Conservation (phyloP, 2,329 filamentous ascomycete genomes). For the Pyricularia pennisetigena region DNA sequence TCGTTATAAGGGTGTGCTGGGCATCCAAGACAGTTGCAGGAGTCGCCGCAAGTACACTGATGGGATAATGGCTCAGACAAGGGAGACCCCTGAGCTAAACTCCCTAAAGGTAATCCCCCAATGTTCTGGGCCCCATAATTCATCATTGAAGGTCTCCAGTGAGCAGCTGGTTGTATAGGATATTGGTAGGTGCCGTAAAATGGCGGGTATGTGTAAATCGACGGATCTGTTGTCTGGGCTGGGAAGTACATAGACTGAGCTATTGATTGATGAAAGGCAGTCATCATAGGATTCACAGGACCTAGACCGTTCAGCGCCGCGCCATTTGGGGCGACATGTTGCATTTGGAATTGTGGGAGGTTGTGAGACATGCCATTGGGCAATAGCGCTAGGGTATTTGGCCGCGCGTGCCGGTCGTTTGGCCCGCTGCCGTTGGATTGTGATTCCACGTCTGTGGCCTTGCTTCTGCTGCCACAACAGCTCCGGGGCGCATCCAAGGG, state of each 20-base stretch:
- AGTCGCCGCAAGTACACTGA: slow-evolving; percentile 14
- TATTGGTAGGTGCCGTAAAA: slow-evolving; percentile 11
- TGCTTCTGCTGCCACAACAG: slow-evolving; percentile 2
- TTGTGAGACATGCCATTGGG: background rate
- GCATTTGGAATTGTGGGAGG: background rate
- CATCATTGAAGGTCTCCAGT: slow-evolving; percentile 10
- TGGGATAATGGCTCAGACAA: slow-evolving; percentile 6
- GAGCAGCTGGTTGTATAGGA: slow-evolving; percentile 11
- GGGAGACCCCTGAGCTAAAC: background rate
- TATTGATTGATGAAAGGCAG: slow-evolving; percentile 7
- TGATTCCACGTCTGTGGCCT: slow-evolving; percentile 3
- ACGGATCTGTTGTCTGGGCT: slow-evolving; percentile 2
- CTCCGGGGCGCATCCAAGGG: background rate
- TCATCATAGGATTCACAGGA: background rate
- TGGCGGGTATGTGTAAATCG: slow-evolving; percentile 9
- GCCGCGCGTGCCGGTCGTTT: background rate
- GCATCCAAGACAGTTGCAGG: slow-evolving; percentile 15
- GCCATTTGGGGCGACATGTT: background rate
- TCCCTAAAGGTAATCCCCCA: background rate
- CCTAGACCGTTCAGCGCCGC: background rate
- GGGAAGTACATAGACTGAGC: slow-evolving; percentile 6
- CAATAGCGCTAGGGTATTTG: background rate
- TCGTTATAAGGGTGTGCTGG: slow-evolving; percentile 14
- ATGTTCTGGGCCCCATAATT: background rate
- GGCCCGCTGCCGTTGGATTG: background rate